Evolutionary conservation across 2,329 filamentous ascomycete genomes (phyloP), one percentile per base, ranked within the genome.

Genomic region (Neofusicoccum parvum): DNA sequence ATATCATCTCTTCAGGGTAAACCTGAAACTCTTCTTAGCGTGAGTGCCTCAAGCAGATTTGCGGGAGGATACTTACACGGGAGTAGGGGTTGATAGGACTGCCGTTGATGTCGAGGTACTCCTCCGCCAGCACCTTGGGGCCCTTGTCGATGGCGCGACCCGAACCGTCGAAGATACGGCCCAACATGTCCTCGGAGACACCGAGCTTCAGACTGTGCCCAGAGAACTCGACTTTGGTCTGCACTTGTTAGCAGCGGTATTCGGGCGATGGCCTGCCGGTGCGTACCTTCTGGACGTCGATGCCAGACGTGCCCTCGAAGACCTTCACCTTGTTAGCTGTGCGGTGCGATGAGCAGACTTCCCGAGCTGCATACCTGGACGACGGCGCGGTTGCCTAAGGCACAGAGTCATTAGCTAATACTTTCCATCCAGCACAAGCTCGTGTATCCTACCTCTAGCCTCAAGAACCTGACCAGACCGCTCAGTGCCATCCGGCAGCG

Each of bases 1-100:
- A 95, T 75, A 99, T 98, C 94, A 99, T 99, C 83, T 99, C 96
- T 84, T 99, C 95, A 75, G 95, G 95, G 78, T 99, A 99, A 72
- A 97, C 92, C 92, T 96, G 27, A 23, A 3, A 2, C 12, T 36
- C 27, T 3, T 5, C 58, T 76, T 54, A 78, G 70, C 62, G 46
- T 12, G 4, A 17, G 10, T 9, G 6, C n/a, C 41, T n/a, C 1
- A 23, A 11, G 32, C 9, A 32, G 37, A n/a, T 14, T 48, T 41
- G 68, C 67, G 74, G 64, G 74, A 71, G 12, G 3, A 5, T n/a
- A 76, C 87, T 73, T 86, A 96, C 94, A 85, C 95, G 89, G 68
- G 94, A 94, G 84, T 95, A 98, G 68, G 95, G 95, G 84, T 99
- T 99, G 83, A 99, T 99, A 67, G 95, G 94, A 80, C 90, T 95